phyloP scores from a whole-genome alignment of 1,139 yeast species.

The Candida glucosophila region DNA sequence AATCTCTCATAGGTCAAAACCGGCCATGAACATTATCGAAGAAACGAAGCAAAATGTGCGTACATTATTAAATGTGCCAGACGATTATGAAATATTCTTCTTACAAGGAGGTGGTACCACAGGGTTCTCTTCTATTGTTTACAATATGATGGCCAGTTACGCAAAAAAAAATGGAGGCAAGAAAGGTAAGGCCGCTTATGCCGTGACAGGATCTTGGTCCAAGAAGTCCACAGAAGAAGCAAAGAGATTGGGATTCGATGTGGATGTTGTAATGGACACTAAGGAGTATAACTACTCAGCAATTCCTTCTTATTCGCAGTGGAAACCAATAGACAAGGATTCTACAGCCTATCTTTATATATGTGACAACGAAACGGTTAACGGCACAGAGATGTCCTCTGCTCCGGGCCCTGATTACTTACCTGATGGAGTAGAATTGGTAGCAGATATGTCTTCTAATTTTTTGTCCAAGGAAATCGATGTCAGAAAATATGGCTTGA shows the following conservation, averaged over 20 bases:
- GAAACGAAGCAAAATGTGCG: slow-evolving; percentile 61
- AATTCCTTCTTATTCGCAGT: slow-evolving; percentile 60
- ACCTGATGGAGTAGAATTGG: slow-evolving; percentile 66
- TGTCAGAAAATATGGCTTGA: slow-evolving; percentile 74
- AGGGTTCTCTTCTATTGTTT: slow-evolving; percentile 82
- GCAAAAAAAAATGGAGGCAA: slow-evolving; percentile 56
- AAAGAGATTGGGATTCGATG: slow-evolving; percentile 67
- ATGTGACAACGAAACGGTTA: slow-evolving; percentile 95
- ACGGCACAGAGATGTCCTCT: slow-evolving; percentile 77
- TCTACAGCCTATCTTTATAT: slow-evolving; percentile 77
- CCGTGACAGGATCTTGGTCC: slow-evolving; percentile 92
- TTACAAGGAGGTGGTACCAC: slow-evolving; percentile 98
- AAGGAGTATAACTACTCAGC: slow-evolving; percentile 55
- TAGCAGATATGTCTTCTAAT: slow-evolving; percentile 92
- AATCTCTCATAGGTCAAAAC: slow-evolving; percentile 86
- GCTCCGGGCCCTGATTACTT: slow-evolving; percentile 44
- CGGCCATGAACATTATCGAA: slow-evolving; percentile 71
- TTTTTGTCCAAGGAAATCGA: slow-evolving; percentile 76
- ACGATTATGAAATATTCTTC: slow-evolving; percentile 87
- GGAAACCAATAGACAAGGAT: slow-evolving; percentile 41
- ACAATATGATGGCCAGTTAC: slow-evolving; percentile 71
- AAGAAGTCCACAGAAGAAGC: slow-evolving; percentile 85
- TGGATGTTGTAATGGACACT: slow-evolving; percentile 61
- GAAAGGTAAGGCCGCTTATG: slow-evolving; percentile 76
- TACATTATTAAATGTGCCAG: slow-evolving; percentile 67